phyloP scores from a whole-genome alignment of 169 alveolate species.

The Sarcocystis neurona region DNA sequence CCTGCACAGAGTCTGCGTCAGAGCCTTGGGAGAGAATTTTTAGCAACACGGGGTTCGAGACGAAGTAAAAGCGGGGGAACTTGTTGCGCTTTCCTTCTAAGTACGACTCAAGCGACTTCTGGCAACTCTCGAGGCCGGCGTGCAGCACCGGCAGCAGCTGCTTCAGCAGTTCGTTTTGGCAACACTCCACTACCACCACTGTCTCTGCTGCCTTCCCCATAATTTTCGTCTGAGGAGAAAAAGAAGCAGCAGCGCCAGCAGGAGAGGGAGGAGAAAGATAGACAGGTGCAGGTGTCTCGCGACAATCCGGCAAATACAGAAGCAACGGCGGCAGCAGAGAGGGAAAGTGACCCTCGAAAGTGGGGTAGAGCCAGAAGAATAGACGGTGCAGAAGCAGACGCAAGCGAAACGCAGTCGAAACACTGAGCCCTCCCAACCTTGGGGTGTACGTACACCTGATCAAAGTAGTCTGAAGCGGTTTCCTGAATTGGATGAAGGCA shows the following conservation, averaged over 20 bases:
- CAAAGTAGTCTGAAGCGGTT: too few relatives aligned
- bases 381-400: neutral
- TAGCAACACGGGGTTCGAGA: slow-evolving; percentile 93
- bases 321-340: neutral
- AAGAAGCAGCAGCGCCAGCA: neutral
- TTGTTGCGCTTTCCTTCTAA: slow-evolving; percentile 95
- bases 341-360: neutral
- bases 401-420: too few relatives aligned
- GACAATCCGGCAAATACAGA: too few relatives aligned
- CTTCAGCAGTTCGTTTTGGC: slow-evolving; percentile 93
- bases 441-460: too few relatives aligned
- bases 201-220: slow-evolving; percentile 95
- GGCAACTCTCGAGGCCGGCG: slow-evolving; percentile 92
- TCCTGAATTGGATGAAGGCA: too few relatives aligned
- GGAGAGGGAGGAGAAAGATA: too few relatives aligned
- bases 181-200: slow-evolving; percentile 90
- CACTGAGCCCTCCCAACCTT: too few relatives aligned
- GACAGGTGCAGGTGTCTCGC: too few relatives aligned
- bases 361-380: neutral
- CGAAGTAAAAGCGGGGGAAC: slow-evolving; percentile 97
- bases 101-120: slow-evolving; percentile 93
- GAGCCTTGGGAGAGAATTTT: slow-evolving; percentile 94
- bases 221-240: slow-evolving; percentile 77
- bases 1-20: slow-evolving; percentile 94
- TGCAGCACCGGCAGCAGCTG: slow-evolving; percentile 91